Evolutionary conservation across 768 basidiomycete genomes (phyloP).

Genomic region (Pleurotus cornucopiae): DNA sequence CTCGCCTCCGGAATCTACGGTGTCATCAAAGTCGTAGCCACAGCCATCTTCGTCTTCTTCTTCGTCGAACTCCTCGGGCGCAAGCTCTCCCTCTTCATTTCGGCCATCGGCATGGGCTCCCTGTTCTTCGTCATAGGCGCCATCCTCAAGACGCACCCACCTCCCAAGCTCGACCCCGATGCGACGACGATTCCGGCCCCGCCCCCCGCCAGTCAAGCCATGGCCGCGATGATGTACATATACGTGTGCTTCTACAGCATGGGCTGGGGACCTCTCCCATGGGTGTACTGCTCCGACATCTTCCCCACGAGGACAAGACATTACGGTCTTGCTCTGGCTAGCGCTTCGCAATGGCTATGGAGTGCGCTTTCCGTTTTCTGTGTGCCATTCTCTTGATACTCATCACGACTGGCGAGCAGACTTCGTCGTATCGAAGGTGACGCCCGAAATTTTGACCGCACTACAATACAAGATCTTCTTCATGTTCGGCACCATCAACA

Average conservation of each 20-base stretch:
- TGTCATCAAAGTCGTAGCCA: slow-evolving; percentile 65
- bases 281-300: slow-evolving; percentile 77
- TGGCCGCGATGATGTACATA: slow-evolving; percentile 85
- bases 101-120: slow-evolving; percentile 73
- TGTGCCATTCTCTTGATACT: background rate
- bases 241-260: slow-evolving; percentile 87
- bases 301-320: slow-evolving; percentile 84
- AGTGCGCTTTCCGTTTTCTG: slow-evolving; percentile 36
- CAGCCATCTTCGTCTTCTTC: slow-evolving; percentile 61
- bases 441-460: slow-evolving; percentile 55
- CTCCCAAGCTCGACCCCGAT: slow-evolving; percentile 26
- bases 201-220: slow-evolving; percentile 63
- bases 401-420: slow-evolving; percentile 29
- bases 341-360: slow-evolving; percentile 81
- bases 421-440: slow-evolving; percentile 70
- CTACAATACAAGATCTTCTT: slow-evolving; percentile 75
- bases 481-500: slow-evolving; percentile 73
- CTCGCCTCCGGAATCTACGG: slow-evolving; percentile 72
- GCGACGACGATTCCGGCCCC: slow-evolving; percentile 17
- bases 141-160: slow-evolving; percentile 75
- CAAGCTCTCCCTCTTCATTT: slow-evolving; percentile 65
- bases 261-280: slow-evolving; percentile 53
- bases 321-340: slow-evolving; percentile 72
- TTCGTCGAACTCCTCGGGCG: slow-evolving; percentile 67
- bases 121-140: slow-evolving; percentile 84